phyloP scores from a whole-genome alignment of 2,329 filamentous ascomycete species.

The Cladosporium sp. region DNA sequence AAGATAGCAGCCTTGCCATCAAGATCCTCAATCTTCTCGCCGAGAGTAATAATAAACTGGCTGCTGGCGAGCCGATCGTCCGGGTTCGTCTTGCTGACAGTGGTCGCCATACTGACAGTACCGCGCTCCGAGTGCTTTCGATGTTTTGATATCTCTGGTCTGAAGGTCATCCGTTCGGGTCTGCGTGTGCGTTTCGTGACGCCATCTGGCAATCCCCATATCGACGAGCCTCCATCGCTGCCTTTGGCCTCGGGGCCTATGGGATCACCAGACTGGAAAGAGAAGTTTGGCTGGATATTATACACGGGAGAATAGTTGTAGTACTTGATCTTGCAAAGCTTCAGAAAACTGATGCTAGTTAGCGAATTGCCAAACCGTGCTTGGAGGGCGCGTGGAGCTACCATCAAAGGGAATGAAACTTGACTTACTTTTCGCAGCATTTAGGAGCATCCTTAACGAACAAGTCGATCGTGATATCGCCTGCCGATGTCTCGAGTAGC shows the following conservation, averaged over 20 bases:
- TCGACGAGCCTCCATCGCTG: constrained; percentile 86
- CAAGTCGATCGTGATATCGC: constrained; percentile 92
- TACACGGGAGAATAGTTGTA: constrained; percentile 96
- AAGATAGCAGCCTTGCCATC: constrained; percentile 95
- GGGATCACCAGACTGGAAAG: constrained; percentile 92
- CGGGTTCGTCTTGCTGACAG: constrained; percentile 65
- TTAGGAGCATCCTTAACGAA: constrained; percentile 82
- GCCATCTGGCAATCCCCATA: constrained; percentile 76
- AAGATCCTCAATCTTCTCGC: constrained; percentile 80
- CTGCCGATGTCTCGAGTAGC: constrained; percentile 82
- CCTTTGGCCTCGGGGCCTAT: constrained; percentile 76
- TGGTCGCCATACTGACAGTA: constrained; percentile 97
- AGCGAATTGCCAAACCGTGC: not conserved
- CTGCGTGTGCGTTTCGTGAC: constrained; percentile 58
- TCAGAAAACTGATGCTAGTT: constrained; percentile 67
- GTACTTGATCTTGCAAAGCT: constrained; percentile 98
- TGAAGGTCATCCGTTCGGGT: constrained; percentile 48
- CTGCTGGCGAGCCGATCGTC: constrained; percentile 79
- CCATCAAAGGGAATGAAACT: not conserved
- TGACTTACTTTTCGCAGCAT: constrained; percentile 88
- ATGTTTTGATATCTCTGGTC: constrained; percentile 77
- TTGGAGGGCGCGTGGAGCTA: not conserved
- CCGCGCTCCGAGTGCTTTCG: constrained; percentile 83
- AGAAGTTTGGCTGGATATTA: constrained; percentile 89
- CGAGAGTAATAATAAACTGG: constrained; percentile 89